Conservation (phyloP, 805 yeast species). For the Metschnikowia lachancei region DNA sequence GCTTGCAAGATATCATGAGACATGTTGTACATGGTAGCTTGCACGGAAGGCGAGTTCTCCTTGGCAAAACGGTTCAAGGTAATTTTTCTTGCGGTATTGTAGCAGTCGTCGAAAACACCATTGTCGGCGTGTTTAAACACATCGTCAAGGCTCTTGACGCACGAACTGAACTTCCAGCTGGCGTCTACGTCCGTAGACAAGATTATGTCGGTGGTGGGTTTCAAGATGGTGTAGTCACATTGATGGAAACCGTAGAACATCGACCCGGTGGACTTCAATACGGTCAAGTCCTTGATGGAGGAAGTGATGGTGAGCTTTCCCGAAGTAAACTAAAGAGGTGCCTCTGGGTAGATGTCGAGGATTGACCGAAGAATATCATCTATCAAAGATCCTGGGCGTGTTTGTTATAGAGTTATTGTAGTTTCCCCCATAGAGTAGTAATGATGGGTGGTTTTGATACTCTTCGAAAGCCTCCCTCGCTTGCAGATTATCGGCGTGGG, state of each 20-base stretch:
- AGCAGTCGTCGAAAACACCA: slow-evolving; percentile 65
- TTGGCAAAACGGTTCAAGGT: slow-evolving; percentile 77
- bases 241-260: slow-evolving; percentile 84
- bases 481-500: no score
- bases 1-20: slow-evolving; percentile 61
- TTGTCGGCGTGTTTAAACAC: slow-evolving; percentile 52
- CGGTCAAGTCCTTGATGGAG: slow-evolving; percentile 74
- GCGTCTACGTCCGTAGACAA: slow-evolving; percentile 84
- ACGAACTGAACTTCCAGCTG: slow-evolving; percentile 60
- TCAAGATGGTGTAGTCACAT: slow-evolving; percentile 85
- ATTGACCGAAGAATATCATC: slow-evolving; percentile 35
- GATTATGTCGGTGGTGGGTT: slow-evolving; percentile 80
- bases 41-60: slow-evolving; percentile 91
- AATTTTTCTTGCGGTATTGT: slow-evolving; percentile 57
- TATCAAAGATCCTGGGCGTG: neutral
- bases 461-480: no score
- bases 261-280: slow-evolving; percentile 86
- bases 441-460: no score
- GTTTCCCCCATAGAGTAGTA: no score
- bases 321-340: slow-evolving; percentile 39
- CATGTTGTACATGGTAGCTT: slow-evolving; percentile 96
- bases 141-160: slow-evolving; percentile 42
- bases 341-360: slow-evolving; percentile 31
- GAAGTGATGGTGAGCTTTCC: slow-evolving; percentile 57
- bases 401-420: no score